Evolutionary conservation across 148 eudicot genomes (phyloP), one percentile per base, ranked within the genome.

Genomic region (Linanthus parryae): DNA sequence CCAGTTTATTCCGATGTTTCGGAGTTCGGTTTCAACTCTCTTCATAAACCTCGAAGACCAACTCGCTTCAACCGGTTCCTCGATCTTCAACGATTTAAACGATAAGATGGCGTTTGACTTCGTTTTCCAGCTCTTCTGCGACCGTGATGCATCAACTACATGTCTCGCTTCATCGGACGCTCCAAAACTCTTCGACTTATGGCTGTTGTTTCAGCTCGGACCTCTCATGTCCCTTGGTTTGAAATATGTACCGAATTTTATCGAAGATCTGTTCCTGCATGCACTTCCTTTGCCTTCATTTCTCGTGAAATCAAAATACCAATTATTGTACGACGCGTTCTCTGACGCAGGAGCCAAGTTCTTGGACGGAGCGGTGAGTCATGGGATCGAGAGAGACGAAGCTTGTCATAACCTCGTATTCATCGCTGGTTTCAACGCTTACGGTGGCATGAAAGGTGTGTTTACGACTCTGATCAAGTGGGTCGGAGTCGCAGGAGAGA

Each of bases 381-480:
- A 18, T 5, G 96, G 85, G 2, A n/a, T 88, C 4, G 45, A 58
- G 7, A 48, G 72, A 39, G 83, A 78, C 3, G 92, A 88, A 57
- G 92, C 92, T 1, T 75, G 83, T 24, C 92, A 88, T 44, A 88
- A 88, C 41, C 44, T 83, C 2, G 62, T 78, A 18, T 88, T 73
- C 24, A 6, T 74, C 5, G 72, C 75, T 0, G 84, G 85, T 0
- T 81, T 83, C 35, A 88, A 76, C 29, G 58, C 92, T 0, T 73
- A 62, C 9, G 96, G 78, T 3, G 88, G 95, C 18, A 67, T 87
- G 73, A 67, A 67, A 23, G 43, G 8, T 1, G 15, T 67, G 52
- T 78, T 81, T 13, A 83, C 88, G 0, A 23, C 31, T 16, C 4
- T 83, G 28, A 54, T 88, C 54, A 81, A 74, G 53, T 70, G 79